phyloP scores from a whole-genome alignment of 2,329 filamentous ascomycete species.

The Emmonsia crescens region DNA sequence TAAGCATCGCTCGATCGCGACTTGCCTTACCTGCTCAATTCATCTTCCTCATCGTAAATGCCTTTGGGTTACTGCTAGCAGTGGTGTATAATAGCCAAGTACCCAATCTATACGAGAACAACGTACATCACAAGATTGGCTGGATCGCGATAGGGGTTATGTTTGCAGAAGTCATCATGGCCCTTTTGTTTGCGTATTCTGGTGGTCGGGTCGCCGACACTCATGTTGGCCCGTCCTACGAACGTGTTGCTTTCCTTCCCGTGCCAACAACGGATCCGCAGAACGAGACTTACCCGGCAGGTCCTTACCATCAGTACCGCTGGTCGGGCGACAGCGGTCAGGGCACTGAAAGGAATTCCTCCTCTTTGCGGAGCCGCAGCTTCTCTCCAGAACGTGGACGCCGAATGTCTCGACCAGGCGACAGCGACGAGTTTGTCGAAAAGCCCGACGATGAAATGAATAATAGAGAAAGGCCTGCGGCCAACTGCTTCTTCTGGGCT shows the following conservation, averaged over 20 bases:
- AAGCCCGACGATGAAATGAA: constrained; percentile 27
- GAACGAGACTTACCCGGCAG: constrained; percentile 32
- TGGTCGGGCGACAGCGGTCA: constrained; percentile 63
- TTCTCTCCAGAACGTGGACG: constrained; percentile 47
- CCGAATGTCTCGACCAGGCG: constrained; percentile 26
- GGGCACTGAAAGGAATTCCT: constrained; percentile 59
- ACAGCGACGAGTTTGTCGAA: constrained; percentile 42
- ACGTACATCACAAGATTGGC: constrained; percentile 78
- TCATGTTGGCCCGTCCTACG: constrained; percentile 24
- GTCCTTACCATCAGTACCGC: constrained; percentile 39
- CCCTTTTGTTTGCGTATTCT: constrained; percentile 52
- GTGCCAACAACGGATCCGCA: constrained; percentile 47
- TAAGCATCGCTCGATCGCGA: constrained; percentile 70
- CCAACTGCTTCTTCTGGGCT: constrained; percentile 34
- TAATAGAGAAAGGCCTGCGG: constrained; percentile 19
- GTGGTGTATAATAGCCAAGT: constrained; percentile 69
- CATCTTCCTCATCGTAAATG: constrained; percentile 53
- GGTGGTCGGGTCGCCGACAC: constrained; percentile 30
- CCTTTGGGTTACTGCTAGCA: constrained; percentile 52
- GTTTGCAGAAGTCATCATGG: constrained; percentile 58
- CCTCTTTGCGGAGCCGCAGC: constrained; percentile 55
- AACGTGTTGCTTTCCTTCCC: constrained; percentile 52
- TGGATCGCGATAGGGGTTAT: constrained; percentile 72
- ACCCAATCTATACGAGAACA: constrained; percentile 75
- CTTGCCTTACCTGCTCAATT: constrained; percentile 61